Base-by-base conservation (phyloP, 306 rosid genomes). In the Sindora glabra region DNA sequence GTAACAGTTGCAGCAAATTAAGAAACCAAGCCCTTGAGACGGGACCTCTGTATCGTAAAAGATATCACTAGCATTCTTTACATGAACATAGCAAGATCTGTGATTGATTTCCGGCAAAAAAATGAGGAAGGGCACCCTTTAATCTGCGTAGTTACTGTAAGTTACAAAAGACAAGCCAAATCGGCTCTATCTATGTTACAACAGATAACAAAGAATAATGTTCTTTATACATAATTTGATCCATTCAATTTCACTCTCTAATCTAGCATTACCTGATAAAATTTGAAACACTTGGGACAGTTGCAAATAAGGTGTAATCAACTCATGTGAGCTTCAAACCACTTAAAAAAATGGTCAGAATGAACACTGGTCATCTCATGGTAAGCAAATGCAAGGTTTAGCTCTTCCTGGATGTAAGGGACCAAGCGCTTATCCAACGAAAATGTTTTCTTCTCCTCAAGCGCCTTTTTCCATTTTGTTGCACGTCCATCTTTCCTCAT, bases 361-460 rank as follows among this genome's bases (percentile, higher is more conserved):
- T 86, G 79, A 36, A 82, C 56, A 49, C 99, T 89, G 15, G 86
- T 86, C 95, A 88, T 88, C 84, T 92, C 96, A 65, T 88, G 96
- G 56, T 41, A 68, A 36, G 94, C 89, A 68, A 74, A 92, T 62
- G 99, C 99, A 65, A 89, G 88, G 86, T 92, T 92, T 46, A 92
- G 49, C 76, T 88, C 98, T 75, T 88, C 99, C 73, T 88, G 89
- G 36, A 92, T 70, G 58, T 89, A 87, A 44, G 79, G 83, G 18
- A 70, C 70, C 41, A 92, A 41, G 67, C 37, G 72, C 53, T 80
- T 61, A 42, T 80, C 81, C 9, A 68, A 61, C 16, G 22, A 18
- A 48, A 68, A 12, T 57, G 42, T 67, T 48, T 64, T 77, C 70
- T 74, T 77, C 64, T 67, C 87, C 71, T 55, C 62, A 25, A 82